A percentile compares a stretch with the other conserved stretches of the same genome.
Conservation (phyloP, 2,329 filamentous ascomycete species). For the Endocalyx cinctus region DNA sequence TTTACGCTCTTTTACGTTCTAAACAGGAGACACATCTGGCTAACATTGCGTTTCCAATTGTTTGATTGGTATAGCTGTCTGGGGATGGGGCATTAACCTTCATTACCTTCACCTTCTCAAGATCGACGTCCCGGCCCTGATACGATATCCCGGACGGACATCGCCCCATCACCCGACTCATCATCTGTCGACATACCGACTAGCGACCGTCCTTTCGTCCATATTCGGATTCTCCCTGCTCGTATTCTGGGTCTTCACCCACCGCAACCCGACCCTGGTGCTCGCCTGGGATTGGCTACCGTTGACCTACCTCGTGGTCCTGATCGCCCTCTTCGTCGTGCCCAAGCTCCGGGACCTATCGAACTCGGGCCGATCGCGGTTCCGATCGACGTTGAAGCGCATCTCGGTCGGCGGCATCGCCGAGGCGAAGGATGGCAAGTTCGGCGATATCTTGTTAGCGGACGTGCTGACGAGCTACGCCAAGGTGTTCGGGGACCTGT, state of each 20-base stretch:
- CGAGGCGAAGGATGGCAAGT: constrained; percentile 82
- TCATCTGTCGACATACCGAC: constrained; percentile 78
- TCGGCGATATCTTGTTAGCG: constrained; percentile 87
- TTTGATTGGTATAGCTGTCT: constrained; percentile 67
- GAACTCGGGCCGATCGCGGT: constrained; percentile 66
- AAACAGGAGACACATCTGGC: too few relatives aligned
- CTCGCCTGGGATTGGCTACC: constrained; percentile 80
- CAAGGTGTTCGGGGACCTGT: constrained; percentile 85
- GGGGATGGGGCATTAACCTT: constrained; percentile 92
- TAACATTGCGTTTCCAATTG: constrained; percentile 11
- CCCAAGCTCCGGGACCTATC: constrained; percentile 63
- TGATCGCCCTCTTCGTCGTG: constrained; percentile 66
- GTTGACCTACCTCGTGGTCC: constrained; percentile 71
- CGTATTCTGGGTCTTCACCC: constrained; percentile 79
- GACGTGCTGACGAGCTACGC: constrained; percentile 94
- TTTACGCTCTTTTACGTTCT: too few relatives aligned
- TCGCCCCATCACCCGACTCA: constrained; percentile 68
- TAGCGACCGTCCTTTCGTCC: constrained; percentile 71
- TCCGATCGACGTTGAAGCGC: constrained; percentile 70
- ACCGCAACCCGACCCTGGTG: constrained; percentile 63
- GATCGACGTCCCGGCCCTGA: constrained; percentile 82
- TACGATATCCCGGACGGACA: constrained; percentile 76
- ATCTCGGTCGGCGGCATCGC: constrained; percentile 83
- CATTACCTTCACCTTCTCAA: constrained; percentile 75
- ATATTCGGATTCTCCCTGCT: constrained; percentile 68